Evolutionary conservation across 495 filamentous ascomycete genomes (phyloP), one percentile per base, ranked within the genome.

Genomic region (Penicillium goetzii): DNA sequence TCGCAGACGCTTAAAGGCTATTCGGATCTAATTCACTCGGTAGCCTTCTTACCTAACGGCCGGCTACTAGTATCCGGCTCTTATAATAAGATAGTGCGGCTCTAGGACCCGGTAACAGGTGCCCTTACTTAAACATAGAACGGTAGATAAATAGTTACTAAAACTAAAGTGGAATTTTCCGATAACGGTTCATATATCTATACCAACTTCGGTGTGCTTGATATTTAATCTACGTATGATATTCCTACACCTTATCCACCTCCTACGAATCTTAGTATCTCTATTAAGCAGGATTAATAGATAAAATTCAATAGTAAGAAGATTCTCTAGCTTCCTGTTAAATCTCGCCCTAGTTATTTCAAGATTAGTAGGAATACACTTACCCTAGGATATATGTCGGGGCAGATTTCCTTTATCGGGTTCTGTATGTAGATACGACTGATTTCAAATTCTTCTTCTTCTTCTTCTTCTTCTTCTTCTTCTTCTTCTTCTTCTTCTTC

Each of bases 1-100:
- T 30, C 32, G 28, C 47, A 52, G 30, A 62, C 54, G 23, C 12
- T 23, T 63, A 58, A 36, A 7, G 40, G 15, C 10, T 11, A 19
- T 43, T 43, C 40, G 8, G 17, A 43, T 19, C 19, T 1, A 2
- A 15, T 43, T n/a, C 3, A 43, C 3, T 43, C 40, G 4, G 15
- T 43, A 9, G 40, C 17, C 2, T 43, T 43, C 40, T 43, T 15
- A 19, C 17, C 40, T 21, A 9, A 43, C 10, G 3, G 15, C 40
- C 3, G 17, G n/a, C 17, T 43, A 8, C 15, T 43, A 21, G 40
- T 15, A 5, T 43, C 40, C 17, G 15, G 40, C 17, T 43, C 40
- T 43, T 1, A 4, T 5, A 15, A 43, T 19, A 21, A 19, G n/a
- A 43, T 2, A 21, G 15, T 43, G 14, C 19, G 40, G 3, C 40